Percentiles rank a stretch among this genome's conserved stretches.
Conservation (phyloP, 192 early-diverging fungal genomes). For the Entomortierella beljakovae region DNA sequence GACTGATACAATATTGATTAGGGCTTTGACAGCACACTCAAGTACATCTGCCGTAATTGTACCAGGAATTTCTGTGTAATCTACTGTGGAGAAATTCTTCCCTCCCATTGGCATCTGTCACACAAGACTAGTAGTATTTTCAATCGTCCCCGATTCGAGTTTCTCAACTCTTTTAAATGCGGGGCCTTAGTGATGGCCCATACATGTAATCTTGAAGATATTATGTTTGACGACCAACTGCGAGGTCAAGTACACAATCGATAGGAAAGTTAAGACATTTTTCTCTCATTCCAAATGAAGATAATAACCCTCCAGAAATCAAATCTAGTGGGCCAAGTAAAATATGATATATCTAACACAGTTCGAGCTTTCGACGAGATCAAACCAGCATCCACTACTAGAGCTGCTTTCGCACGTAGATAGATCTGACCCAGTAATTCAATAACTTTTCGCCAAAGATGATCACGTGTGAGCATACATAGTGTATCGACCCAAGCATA, state of each 20-base stretch:
- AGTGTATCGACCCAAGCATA: slow-evolving; percentile 8
- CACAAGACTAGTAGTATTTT: neutral
- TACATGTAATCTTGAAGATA: slow-evolving; percentile 3
- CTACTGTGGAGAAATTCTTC: neutral
- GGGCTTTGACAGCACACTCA: neutral
- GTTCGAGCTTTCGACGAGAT: slow-evolving; percentile 5
- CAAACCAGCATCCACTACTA: slow-evolving; percentile 20
- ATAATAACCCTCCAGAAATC: neutral
- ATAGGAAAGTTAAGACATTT: neutral
- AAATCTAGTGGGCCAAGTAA: neutral
- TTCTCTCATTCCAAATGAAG: slow-evolving; percentile 5
- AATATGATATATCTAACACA: slow-evolving; percentile 1
- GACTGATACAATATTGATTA: slow-evolving; percentile 7
- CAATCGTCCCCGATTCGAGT: slow-evolving; percentile 6
- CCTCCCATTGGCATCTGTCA: slow-evolving; percentile 11
- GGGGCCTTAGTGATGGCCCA: slow-evolving; percentile 8
- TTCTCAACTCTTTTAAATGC: neutral
- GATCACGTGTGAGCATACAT: no score
- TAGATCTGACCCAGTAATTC: slow-evolving; percentile 8
- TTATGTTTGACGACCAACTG: slow-evolving; percentile 12
- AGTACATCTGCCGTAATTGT: neutral
- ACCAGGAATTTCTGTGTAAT: neutral
- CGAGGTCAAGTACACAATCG: neutral
- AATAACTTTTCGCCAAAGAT: slow-evolving; percentile 14
- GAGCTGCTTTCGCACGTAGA: neutral